Percentiles rank a stretch among this genome's conserved stretches.
Conservation (phyloP, 176 grass and related monocot genomes). For the Echinochloa phyllopogon region DNA sequence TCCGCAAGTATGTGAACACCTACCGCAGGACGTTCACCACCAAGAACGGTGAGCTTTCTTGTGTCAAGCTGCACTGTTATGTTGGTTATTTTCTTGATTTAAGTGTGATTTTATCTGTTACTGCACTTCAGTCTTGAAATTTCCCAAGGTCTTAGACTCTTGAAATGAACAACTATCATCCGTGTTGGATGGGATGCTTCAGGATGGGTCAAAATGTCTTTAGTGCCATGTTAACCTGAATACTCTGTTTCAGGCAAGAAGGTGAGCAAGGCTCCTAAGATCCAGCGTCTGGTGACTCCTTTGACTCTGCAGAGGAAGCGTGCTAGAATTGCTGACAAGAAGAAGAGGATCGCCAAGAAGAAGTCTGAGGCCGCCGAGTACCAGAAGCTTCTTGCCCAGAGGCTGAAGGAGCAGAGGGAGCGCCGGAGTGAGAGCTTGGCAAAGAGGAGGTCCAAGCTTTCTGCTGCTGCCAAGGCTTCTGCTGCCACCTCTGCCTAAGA, state of each 20-base stretch:
- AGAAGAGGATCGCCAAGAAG: conserved; percentile 90
- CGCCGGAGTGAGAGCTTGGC: conserved; percentile 87
- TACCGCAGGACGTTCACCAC: conserved; percentile 87
- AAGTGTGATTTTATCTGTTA: background rate
- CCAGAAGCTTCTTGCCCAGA: conserved; percentile 88
- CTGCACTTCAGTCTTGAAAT: background rate
- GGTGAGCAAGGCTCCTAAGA: conserved; percentile 97
- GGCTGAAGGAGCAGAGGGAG: conserved; percentile 88
- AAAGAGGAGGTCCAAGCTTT: conserved; percentile 92
- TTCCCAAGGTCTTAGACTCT: background rate
- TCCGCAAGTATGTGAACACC: conserved; percentile 94
- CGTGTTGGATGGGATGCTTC: background rate
- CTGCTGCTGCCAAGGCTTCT: conserved; percentile 59
- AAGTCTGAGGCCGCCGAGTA: conserved; percentile 88
- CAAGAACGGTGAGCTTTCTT: conserved; percentile 68
- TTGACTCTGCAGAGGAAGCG: conserved; percentile 94
- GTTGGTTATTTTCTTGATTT: background rate
- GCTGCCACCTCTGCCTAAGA: conserved; percentile 41
- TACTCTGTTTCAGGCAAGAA: conserved; percentile 76
- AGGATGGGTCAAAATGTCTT: background rate
- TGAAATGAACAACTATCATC: too few species aligned
- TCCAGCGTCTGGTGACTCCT: conserved; percentile 92
- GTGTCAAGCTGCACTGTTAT: background rate
- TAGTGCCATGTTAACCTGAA: background rate
- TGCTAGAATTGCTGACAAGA: conserved; percentile 83